phyloP scores from a whole-genome alignment of 2,329 filamentous ascomycete genomes.

The Gnomoniopsis sp. region DNA sequence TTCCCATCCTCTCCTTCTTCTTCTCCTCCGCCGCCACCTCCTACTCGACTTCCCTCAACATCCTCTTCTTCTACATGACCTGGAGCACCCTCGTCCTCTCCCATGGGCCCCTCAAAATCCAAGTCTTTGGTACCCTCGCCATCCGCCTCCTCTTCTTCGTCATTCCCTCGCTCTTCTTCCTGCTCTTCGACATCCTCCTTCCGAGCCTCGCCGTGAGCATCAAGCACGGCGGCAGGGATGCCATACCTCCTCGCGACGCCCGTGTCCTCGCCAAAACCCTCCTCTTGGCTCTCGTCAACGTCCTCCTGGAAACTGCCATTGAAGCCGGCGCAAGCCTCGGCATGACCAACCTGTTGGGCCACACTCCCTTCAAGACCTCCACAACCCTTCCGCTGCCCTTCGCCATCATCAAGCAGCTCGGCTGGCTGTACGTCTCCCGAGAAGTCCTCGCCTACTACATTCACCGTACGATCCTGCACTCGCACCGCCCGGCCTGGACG shows the following conservation, averaged over 20 bases:
- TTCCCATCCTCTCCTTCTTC: slow-evolving; percentile 69
- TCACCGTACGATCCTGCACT: slow-evolving; percentile 70
- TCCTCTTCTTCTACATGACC: slow-evolving; percentile 87
- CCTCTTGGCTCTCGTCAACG: slow-evolving; percentile 40
- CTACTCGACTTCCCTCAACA: slow-evolving; percentile 76
- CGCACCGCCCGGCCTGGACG: slow-evolving; percentile 18
- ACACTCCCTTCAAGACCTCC: slow-evolving; percentile 44
- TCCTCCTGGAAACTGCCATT: slow-evolving; percentile 38
- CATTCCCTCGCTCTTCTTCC: slow-evolving; percentile 67
- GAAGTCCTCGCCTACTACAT: slow-evolving; percentile 68
- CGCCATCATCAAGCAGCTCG: slow-evolving; percentile 48
- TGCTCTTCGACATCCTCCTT: slow-evolving; percentile 67
- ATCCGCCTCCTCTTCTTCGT: slow-evolving; percentile 70
- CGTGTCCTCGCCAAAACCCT: slow-evolving; percentile 30
- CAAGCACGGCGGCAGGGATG: slow-evolving; percentile 60
- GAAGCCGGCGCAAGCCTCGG: slow-evolving; percentile 40
- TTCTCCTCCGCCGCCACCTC: slow-evolving; percentile 59
- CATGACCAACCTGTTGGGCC: slow-evolving; percentile 30
- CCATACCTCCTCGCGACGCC: slow-evolving; percentile 44
- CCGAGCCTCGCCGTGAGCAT: slow-evolving; percentile 66
- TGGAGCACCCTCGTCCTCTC: slow-evolving; percentile 82
- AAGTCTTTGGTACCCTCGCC: slow-evolving; percentile 66
- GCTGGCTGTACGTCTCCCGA: slow-evolving; percentile 39
- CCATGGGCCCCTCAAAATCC: slow-evolving; percentile 70
- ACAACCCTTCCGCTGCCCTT: slow-evolving; percentile 51